Conservation (phyloP, 352 stramenopile genomes). For the Globisporangium okanoganense region DNA sequence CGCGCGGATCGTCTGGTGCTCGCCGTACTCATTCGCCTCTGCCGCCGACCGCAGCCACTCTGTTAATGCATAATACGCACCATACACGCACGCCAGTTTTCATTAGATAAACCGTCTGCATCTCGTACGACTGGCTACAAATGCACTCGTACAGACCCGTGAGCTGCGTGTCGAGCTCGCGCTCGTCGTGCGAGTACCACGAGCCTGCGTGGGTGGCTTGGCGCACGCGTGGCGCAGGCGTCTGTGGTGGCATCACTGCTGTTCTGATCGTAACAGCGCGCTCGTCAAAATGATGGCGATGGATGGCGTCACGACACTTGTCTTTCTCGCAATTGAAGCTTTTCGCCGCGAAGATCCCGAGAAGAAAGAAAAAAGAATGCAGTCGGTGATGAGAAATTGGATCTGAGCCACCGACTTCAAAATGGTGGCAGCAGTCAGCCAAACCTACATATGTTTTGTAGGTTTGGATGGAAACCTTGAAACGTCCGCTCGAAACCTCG, state of each 20-base stretch:
- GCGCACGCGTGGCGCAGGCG: constrained; percentile 34
- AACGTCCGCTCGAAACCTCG: too few relatives aligned
- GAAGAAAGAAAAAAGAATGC: not conserved
- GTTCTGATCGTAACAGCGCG: not conserved
- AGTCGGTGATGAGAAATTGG: not conserved
- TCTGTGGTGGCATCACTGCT: not conserved
- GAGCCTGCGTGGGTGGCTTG: constrained; percentile 75
- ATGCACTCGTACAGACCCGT: constrained; percentile 27
- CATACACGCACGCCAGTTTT: too few relatives aligned
- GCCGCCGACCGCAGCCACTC: constrained; percentile 51
- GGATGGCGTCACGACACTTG: not conserved
- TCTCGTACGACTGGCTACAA: too few relatives aligned
- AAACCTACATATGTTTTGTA: not conserved
- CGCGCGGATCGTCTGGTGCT: constrained; percentile 45
- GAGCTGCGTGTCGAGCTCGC: constrained; percentile 59
- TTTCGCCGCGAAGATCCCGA: not conserved
- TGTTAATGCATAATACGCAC: constrained; percentile 19
- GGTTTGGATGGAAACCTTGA: too few relatives aligned
- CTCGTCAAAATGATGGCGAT: not conserved
- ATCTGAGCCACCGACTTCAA: not conserved
- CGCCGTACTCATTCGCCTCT: constrained; percentile 30
- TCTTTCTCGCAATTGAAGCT: not conserved
- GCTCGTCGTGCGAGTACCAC: constrained; percentile 76
- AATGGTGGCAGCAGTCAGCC: not conserved
- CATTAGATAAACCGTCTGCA: not conserved